A percentile compares a stretch with the other conserved stretches of the same genome.
Conservation (phyloP, 306 rosid species). For the Acmispon strigosus region DNA sequence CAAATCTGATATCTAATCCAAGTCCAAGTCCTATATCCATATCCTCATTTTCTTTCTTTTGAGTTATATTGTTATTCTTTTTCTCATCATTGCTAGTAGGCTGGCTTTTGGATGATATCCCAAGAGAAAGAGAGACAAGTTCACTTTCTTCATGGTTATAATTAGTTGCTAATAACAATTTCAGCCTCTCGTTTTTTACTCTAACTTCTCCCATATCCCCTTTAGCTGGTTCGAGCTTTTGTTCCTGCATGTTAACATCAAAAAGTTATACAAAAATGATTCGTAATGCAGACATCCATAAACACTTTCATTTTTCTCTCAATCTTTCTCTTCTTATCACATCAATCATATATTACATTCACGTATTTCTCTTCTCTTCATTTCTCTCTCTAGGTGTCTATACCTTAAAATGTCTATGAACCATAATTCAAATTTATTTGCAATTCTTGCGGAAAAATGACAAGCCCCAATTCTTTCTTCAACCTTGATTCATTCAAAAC, state of each 20-base stretch:
- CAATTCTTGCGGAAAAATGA: no score
- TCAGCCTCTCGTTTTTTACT: background rate
- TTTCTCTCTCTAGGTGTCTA: no score
- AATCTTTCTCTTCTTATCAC: no score
- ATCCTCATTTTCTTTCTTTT: slow-evolving; percentile 5
- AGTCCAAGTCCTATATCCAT: slow-evolving; percentile 34
- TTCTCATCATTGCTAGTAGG: background rate
- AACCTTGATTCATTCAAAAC: no score
- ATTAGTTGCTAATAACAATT: background rate
- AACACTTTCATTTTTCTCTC: no score
- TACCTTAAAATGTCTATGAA: no score
- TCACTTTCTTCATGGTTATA: slow-evolving; percentile 15
- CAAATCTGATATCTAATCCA: slow-evolving; percentile 37
- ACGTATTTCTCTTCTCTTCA: no score
- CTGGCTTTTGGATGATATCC: slow-evolving; percentile 25
- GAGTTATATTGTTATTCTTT: background rate
- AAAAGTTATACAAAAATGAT: background rate
- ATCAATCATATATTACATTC: no score
- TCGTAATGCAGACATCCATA: no score
- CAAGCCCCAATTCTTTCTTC: no score
- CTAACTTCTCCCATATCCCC: background rate
- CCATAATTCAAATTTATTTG: no score
- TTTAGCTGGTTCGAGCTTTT: background rate
- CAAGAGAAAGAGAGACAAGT: slow-evolving; percentile 56
- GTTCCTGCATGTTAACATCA: background rate